Evolutionary conservation across 2,329 filamentous ascomycete genomes (phyloP).

Genomic region (Calonectria pseudoturangicola): DNA sequence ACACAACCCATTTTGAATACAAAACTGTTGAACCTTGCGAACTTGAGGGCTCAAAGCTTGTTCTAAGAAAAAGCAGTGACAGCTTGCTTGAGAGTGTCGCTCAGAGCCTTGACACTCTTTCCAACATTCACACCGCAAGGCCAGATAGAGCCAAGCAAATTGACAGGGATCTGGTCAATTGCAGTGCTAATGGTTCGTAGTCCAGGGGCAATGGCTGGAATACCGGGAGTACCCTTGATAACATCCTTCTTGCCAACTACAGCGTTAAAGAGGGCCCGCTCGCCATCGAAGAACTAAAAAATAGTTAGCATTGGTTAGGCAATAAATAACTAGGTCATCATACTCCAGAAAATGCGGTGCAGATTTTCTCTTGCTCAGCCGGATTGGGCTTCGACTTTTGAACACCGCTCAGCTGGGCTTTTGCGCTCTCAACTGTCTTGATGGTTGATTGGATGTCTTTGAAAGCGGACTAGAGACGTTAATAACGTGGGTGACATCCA

Average conservation of each 20-base stretch:
- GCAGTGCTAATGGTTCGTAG: background rate
- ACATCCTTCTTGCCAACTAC: background rate
- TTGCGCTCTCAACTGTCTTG: background rate
- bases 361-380: background rate
- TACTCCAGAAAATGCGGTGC: background rate
- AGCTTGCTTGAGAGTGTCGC: constrained; percentile 1
- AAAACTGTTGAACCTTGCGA: too few relatives aligned
- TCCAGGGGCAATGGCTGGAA: background rate
- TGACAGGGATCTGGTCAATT: background rate
- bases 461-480: background rate
- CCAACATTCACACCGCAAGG: background rate
- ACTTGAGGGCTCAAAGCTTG: background rate
- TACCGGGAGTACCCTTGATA: background rate
- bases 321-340: background rate
- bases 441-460: background rate
- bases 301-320: background rate
- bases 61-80: background rate
- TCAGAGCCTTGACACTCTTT: background rate
- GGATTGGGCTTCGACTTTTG: too few relatives aligned
- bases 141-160: background rate
- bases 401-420: background rate
- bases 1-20: too few relatives aligned
- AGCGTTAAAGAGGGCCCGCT: background rate
- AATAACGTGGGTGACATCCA: background rate
- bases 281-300: background rate